These are phyloP conservation scores for Coleophoma cylindrospora DNA, from an alignment of 2,329 filamentous ascomycete species.

Conservation along the genomic window DNA sequence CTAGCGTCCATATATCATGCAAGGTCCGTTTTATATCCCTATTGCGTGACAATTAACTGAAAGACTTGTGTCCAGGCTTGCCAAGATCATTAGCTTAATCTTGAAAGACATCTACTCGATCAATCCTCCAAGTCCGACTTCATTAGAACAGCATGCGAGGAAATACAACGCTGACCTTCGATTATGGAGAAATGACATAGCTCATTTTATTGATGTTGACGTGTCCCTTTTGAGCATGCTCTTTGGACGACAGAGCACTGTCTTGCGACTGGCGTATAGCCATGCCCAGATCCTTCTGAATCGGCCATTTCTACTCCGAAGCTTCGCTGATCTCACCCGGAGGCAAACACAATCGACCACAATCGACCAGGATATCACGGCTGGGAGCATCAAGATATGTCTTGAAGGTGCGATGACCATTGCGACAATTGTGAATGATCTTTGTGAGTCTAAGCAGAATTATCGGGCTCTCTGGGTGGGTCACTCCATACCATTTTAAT, in stretches of 20 bases:
- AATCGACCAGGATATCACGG: slow-evolving; percentile 10
- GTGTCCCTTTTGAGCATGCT: slow-evolving; percentile 38
- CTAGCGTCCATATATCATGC: slow-evolving; percentile 39
- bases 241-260: slow-evolving; percentile 38
- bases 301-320: slow-evolving; percentile 26
- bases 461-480: slow-evolving; percentile 36
- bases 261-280: slow-evolving; percentile 28
- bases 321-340: slow-evolving; percentile 20
- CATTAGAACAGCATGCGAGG: slow-evolving; percentile 30
- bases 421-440: slow-evolving; percentile 31
- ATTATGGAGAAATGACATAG: slow-evolving; percentile 39
- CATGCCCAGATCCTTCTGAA: slow-evolving; percentile 29
- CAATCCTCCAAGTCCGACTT: slow-evolving; percentile 19
- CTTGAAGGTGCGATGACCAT: slow-evolving; percentile 34
- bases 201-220: slow-evolving; percentile 37
- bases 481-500: too few relatives aligned
- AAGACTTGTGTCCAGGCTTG: slow-evolving; percentile 24
- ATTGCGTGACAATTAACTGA: not conserved
- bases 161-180: slow-evolving; percentile 36
- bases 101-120: slow-evolving; percentile 39
- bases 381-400: slow-evolving; percentile 26
- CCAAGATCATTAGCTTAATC: slow-evolving; percentile 36
- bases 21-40: slow-evolving; percentile 18
- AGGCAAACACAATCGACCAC: slow-evolving; percentile 4
- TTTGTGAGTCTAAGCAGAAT: slow-evolving; percentile 30